phyloP scores from a whole-genome alignment of 1,139 yeast species.

The Zygoascus hellenicus region DNA sequence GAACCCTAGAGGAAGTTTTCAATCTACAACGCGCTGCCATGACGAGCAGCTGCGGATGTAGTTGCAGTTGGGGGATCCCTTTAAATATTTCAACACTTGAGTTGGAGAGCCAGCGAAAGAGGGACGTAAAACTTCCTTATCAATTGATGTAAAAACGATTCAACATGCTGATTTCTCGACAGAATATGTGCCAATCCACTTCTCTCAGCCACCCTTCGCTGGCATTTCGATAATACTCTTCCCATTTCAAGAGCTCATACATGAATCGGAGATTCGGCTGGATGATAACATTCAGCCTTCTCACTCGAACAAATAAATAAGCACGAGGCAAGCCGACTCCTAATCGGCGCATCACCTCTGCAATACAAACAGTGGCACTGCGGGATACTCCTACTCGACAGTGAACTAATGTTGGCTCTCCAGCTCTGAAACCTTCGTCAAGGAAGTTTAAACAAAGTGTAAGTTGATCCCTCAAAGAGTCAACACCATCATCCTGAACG shows the following conservation, averaged over 20 bases:
- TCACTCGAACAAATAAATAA: constrained; percentile 72
- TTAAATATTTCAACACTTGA: too few species aligned
- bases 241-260: constrained; percentile 80
- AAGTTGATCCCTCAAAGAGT: constrained; percentile 38
- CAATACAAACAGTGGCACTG: constrained; percentile 85
- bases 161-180: constrained; percentile 74
- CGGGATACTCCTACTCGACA: constrained; percentile 91
- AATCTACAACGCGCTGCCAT: too few species aligned
- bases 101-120: too few species aligned
- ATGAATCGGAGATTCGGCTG: constrained; percentile 85
- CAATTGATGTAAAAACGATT: constrained; percentile 54
- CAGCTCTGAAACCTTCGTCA: constrained; percentile 36
- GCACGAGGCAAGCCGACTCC: constrained; percentile 64
- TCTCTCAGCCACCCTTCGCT: constrained; percentile 48
- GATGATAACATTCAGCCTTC: constrained; percentile 79
- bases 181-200: constrained; percentile 86
- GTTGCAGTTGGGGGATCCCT: too few species aligned
- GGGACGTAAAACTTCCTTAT: not conserved
- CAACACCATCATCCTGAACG: constrained; percentile 49
- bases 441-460: constrained; percentile 41
- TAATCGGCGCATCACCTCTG: constrained; percentile 76
- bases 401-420: constrained; percentile 63
- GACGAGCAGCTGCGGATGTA: too few species aligned
- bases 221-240: constrained; percentile 41
- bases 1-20: too few species aligned